Conservation (phyloP, 176 grass and related monocot genomes). For the Pontederia paniculata region DNA sequence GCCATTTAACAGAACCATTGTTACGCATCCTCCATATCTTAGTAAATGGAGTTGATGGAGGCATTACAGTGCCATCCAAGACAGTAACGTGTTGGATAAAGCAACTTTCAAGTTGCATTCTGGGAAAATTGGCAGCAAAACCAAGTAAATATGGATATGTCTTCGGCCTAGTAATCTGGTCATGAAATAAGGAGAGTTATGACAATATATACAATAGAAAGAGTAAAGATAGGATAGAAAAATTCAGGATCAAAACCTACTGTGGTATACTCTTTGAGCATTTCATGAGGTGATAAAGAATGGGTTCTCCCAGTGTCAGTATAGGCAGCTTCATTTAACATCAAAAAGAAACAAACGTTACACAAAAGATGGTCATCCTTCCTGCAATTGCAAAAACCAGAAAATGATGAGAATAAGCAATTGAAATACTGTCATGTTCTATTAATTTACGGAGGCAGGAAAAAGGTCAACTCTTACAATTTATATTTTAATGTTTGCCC, state of each 20-base stretch:
- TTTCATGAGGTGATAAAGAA: neutral
- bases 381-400: neutral
- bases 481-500: neutral
- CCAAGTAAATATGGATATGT: too few relatives aligned
- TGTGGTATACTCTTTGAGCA: neutral
- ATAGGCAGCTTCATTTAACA: neutral
- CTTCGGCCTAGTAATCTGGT: too few relatives aligned
- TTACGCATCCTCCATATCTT: constrained; percentile 85
- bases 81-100: constrained; percentile 67
- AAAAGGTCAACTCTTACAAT: neutral
- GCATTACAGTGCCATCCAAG: constrained; percentile 60
- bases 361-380: neutral
- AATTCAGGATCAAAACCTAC: too few relatives aligned
- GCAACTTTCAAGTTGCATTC: constrained; percentile 20
- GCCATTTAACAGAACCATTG: constrained; percentile 48
- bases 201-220: too few relatives aligned
- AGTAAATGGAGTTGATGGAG: constrained; percentile 50
- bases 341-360: neutral
- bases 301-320: neutral
- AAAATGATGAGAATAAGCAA: neutral
- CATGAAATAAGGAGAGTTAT: too few relatives aligned
- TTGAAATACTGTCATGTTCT: neutral
- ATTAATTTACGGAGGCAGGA: neutral
- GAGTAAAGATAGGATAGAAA: too few relatives aligned
- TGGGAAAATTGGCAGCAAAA: too few relatives aligned